Base-by-base conservation (phyloP, 163 green algal species). In the Volvox carteri region DNA sequence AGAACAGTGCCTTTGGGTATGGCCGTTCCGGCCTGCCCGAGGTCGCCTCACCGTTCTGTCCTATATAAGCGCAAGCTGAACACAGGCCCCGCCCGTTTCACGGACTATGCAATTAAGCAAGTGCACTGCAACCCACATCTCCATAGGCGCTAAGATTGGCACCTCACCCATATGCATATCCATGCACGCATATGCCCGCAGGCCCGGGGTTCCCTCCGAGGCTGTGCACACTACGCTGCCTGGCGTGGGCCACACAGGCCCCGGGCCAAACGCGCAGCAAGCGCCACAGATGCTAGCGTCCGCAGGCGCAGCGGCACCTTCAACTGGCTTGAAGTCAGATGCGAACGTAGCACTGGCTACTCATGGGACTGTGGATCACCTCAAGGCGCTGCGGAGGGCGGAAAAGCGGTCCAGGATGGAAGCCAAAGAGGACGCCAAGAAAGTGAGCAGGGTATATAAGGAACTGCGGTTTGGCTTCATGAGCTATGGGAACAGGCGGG, bases 391-490 rank as follows among this genome's bases (percentile, higher is more conserved):
- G 50, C 83, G 35, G 25, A 41, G 41, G 48, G 83, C 83, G 67
- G 83, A 81, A 37, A 88, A 81, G 67, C 35, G 37, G 11, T 67
- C 83, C 1, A 74, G 73, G 68, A 88, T 81, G 83, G 68, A 81
- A 48, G 83, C 83, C 19, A 88, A 81, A 37, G 81, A 74, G 83
- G 83, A 81, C 35, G 68, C 67, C 12, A 88, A 88, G 37, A 81
- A 88, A 65, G 80, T 80, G 35, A 39, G 39, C 14, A 39, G 12
- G 28, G 16, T 28, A 28, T 11, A 4, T 28, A 18, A 39, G n/a
- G n/a, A n/a, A n/a, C n/a, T n/a, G n/a, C n/a, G n/a, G n/a, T n/a
- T n/a, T n/a, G n/a, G n/a, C n/a, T n/a, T n/a, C n/a, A n/a, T n/a
- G n/a, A n/a, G n/a, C n/a, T n/a, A n/a, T n/a, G n/a, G n/a, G n/a